A percentile compares a stretch with the other conserved stretches of the same genome.
Conservation (phyloP, 2,329 filamentous ascomycete genomes). For the Botrytis byssoidea region DNA sequence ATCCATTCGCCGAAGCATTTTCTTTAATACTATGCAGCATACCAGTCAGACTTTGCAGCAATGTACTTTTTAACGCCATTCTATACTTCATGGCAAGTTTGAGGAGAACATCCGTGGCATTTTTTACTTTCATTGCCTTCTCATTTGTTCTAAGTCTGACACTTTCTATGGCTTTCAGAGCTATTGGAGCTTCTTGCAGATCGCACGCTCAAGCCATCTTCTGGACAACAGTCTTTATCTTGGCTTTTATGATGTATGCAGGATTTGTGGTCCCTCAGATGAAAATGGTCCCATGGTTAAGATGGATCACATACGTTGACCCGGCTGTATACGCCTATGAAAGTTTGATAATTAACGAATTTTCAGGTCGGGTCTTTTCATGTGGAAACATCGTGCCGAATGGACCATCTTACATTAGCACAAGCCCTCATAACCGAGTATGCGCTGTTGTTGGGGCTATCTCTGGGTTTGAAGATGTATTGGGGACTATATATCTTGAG, state of each 20-base stretch:
- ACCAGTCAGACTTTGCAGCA: conserved; percentile 67
- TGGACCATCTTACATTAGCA: conserved; percentile 23
- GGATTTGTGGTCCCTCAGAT: conserved; percentile 46
- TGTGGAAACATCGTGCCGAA: conserved; percentile 32
- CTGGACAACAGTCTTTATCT: conserved; percentile 52
- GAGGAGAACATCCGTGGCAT: conserved; percentile 68
- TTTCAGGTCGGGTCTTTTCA: conserved; percentile 42
- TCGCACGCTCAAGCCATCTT: conserved; percentile 65
- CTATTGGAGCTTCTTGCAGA: conserved; percentile 71
- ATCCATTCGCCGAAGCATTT: conserved; percentile 86
- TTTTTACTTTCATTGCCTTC: conserved; percentile 70
- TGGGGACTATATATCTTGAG: conserved; percentile 51
- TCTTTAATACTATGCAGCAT: conserved; percentile 84
- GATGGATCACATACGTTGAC: conserved; percentile 70
- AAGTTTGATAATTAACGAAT: conserved; percentile 80
- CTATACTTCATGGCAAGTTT: conserved; percentile 88
- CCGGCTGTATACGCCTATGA: conserved; percentile 76
- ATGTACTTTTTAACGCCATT: conserved; percentile 71
- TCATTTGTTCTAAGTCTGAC: conserved; percentile 41
- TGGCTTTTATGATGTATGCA: conserved; percentile 37
- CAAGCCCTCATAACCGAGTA: conserved; percentile 38
- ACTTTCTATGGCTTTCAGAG: conserved; percentile 84
- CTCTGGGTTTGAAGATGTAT: conserved; percentile 51
- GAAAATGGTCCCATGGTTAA: conserved; percentile 74
- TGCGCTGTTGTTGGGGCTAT: conserved; percentile 61